Conservation (phyloP, 805 yeast genomes). For the Yamadazyma sp. region DNA sequence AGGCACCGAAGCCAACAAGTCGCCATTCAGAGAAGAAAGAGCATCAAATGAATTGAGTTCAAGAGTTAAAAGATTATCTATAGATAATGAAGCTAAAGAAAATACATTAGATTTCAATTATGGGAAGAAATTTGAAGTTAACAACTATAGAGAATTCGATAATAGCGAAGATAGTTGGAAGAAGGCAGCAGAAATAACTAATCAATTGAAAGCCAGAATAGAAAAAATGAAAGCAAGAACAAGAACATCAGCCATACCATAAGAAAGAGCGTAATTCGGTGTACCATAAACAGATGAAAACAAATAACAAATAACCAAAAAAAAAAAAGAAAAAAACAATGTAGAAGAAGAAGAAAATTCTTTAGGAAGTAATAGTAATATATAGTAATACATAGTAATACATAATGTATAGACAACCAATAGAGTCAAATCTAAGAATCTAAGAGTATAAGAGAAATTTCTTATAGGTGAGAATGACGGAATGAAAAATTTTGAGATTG, state of each 20-base stretch:
- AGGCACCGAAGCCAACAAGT: background rate
- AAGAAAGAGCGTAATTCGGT: too few relatives aligned
- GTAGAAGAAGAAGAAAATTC: too few relatives aligned
- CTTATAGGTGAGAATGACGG: too few relatives aligned
- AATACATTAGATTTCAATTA: background rate
- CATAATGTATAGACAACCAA: too few relatives aligned
- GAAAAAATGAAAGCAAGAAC: conserved; percentile 80
- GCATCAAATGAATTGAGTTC: conserved; percentile 38
- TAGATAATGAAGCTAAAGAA: conserved; percentile 20
- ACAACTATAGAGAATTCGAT: conserved; percentile 4
- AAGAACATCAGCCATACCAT: too few relatives aligned
- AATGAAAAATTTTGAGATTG: too few relatives aligned
- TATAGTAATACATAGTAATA: too few relatives aligned
- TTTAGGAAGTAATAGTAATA: too few relatives aligned
- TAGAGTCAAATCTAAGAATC: too few relatives aligned
- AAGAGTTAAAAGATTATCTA: conserved; percentile 38
- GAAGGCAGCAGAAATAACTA: conserved; percentile 86
- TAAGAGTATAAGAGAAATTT: too few relatives aligned
- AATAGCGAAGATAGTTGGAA: conserved; percentile 74
- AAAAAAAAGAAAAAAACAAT: too few relatives aligned
- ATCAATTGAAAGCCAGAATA: conserved; percentile 79
- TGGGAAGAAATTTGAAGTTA: background rate
- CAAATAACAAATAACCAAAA: too few relatives aligned
- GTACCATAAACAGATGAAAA: background rate
- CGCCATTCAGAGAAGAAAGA: conserved; percentile 9